These are phyloP conservation scores for Closterium sp. DNA, from an alignment of 139 green algal species.

Conservation along the genomic window DNA sequence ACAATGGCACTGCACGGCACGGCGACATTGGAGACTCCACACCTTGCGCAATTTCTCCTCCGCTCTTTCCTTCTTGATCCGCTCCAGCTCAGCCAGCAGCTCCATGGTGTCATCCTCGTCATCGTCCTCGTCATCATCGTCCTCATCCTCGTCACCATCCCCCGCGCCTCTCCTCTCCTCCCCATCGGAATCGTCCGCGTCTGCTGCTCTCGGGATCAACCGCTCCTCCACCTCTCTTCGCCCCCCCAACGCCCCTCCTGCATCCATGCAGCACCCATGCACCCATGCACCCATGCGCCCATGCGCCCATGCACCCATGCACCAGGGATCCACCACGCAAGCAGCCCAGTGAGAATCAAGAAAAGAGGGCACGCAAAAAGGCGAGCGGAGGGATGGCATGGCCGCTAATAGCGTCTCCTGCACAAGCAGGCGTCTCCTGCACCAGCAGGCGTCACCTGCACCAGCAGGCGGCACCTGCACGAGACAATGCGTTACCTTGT, in stretches of 20 bases:
- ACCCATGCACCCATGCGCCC: not conserved
- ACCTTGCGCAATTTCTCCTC: constrained; percentile 65
- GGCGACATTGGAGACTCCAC: not conserved
- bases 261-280: not conserved
- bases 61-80: constrained; percentile 88
- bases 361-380: too few species aligned
- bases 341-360: too few species aligned
- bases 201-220: constrained; percentile 13
- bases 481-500: not conserved
- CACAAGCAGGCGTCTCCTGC: too few species aligned
- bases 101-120: constrained; percentile 75
- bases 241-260: not conserved
- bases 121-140: constrained; percentile 40
- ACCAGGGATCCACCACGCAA: not conserved
- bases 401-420: too few species aligned
- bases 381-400: too few species aligned
- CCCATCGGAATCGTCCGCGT: constrained; percentile 49
- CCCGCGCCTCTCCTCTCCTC: not conserved
- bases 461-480: too few species aligned
- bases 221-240: constrained; percentile 18
- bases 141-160: constrained; percentile 34
- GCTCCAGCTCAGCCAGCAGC: constrained; percentile 88
- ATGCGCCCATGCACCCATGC: not conserved
- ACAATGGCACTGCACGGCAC: not conserved
- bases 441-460: too few species aligned